A percentile compares a stretch with the other conserved stretches of the same genome.
Evolutionary conservation across 176 grass and related monocot species (phyloP).

Genomic region (Musa beccarii): DNA sequence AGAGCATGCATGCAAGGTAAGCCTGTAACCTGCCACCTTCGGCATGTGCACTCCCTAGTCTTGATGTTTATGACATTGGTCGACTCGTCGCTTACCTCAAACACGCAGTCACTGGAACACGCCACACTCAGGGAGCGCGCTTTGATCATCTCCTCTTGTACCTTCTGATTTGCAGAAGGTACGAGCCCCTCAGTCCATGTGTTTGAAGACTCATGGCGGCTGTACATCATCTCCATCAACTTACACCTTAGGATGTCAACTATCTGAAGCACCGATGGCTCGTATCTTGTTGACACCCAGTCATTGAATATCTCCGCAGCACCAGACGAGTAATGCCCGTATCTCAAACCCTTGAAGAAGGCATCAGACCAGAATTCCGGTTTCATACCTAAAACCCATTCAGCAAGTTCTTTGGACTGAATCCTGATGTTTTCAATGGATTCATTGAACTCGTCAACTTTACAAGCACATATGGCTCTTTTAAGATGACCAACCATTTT

Average conservation of each 20-base stretch:
- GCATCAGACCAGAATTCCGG: slow-evolving; percentile 94
- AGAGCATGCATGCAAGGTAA: slow-evolving; percentile 87
- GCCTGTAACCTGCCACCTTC: slow-evolving; percentile 61
- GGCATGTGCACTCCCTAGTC: slow-evolving; percentile 68
- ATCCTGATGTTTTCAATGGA: slow-evolving; percentile 57
- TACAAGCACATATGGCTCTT: slow-evolving; percentile 65
- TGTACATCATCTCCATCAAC: slow-evolving; percentile 96
- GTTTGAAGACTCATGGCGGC: slow-evolving; percentile 52
- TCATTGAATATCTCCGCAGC: slow-evolving; percentile 44
- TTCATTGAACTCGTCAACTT: slow-evolving; percentile 62
- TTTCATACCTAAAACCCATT: slow-evolving; percentile 82
- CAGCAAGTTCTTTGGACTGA: slow-evolving; percentile 68
- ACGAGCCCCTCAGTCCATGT: slow-evolving; percentile 57
- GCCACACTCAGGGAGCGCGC: slow-evolving; percentile 56
- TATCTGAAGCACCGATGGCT: slow-evolving; percentile 82
- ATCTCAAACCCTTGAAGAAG: slow-evolving; percentile 58
- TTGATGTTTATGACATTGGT: slow-evolving; percentile 63
- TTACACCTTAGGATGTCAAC: slow-evolving; percentile 78
- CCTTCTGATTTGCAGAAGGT: slow-evolving; percentile 54
- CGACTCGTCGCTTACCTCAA: slow-evolving; percentile 73
- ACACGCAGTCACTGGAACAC: slow-evolving; percentile 47
- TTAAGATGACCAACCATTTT: slow-evolving; percentile 62
- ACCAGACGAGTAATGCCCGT: slow-evolving; percentile 68
- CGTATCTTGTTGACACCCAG: slow-evolving; percentile 64
- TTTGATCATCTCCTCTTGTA: slow-evolving; percentile 71